Conservation (phyloP, 2,329 filamentous ascomycete species). For the Hymenoscyphus salicellus region DNA sequence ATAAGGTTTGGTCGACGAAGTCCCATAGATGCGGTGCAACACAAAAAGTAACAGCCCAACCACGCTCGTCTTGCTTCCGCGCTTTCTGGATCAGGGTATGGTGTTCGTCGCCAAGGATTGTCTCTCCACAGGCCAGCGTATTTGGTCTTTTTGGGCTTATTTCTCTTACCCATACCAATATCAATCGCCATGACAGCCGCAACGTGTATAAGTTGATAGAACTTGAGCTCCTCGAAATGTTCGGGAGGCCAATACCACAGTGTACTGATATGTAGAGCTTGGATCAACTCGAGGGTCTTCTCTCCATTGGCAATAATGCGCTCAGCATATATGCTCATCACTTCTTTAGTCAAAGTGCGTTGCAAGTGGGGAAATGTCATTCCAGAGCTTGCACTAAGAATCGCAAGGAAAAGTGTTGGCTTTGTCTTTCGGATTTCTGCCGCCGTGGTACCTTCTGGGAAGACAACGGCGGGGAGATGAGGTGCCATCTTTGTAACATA, state of each 20-base stretch:
- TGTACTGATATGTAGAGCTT: conserved; percentile 47
- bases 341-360: conserved; percentile 45
- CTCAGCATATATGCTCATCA: conserved; percentile 47
- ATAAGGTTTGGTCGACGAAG: conserved; percentile 46
- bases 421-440: conserved; percentile 55
- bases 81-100: conserved; percentile 35
- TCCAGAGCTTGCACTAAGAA: conserved; percentile 62
- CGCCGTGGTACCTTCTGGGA: conserved; percentile 52
- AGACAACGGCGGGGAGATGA: conserved; percentile 62
- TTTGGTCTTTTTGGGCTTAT: conserved; percentile 30
- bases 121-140: conserved; percentile 43
- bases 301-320: conserved; percentile 48
- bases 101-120: conserved; percentile 43
- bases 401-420: conserved; percentile 67
- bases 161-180: conserved; percentile 37
- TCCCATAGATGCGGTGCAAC: conserved; percentile 43
- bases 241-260: conserved; percentile 50
- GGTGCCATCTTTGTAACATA: conserved; percentile 59
- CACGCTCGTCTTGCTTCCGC: conserved; percentile 37
- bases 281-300: conserved; percentile 51
- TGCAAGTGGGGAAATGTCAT: conserved; percentile 47
- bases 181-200: conserved; percentile 48
- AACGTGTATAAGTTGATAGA: conserved; percentile 52
- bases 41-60: conserved; percentile 38
- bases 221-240: conserved; percentile 46